Percentiles rank a stretch among this genome's conserved stretches.
These are phyloP conservation scores for Brasenia schreberi DNA, from an alignment of 164 flowering plant species.

Conservation along the genomic window DNA sequence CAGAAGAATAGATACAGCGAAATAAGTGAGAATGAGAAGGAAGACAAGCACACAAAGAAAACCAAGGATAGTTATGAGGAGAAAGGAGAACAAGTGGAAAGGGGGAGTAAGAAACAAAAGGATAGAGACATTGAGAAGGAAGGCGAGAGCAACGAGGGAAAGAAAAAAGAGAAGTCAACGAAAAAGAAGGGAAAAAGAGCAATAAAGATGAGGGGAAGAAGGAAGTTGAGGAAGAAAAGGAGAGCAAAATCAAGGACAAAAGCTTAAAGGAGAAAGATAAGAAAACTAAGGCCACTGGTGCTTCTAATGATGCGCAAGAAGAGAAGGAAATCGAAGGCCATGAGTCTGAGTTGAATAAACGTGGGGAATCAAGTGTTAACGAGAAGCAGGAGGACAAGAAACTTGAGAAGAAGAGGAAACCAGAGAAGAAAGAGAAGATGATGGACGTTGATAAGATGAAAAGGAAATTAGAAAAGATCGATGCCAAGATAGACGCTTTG, in stretches of 20 bases:
- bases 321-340: constrained; percentile 7
- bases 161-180: neutral
- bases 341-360: constrained; percentile 4
- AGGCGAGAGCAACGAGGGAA: neutral
- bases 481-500: constrained; percentile 28
- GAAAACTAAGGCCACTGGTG: neutral
- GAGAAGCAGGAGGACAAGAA: constrained; percentile 15
- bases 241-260: constrained; percentile 2
- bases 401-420: constrained; percentile 23
- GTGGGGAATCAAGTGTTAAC: constrained; percentile 4
- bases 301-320: neutral
- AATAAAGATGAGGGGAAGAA: constrained; percentile 1
- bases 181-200: constrained; percentile 6
- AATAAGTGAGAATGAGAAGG: neutral
- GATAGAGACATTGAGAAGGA: constrained; percentile 1
- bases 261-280: constrained; percentile 1
- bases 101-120: constrained; percentile 2
- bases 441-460: constrained; percentile 26
- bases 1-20: no score
- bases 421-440: constrained; percentile 22
- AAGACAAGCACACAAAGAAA: neutral
- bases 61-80: constrained; percentile 2
- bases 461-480: constrained; percentile 32
- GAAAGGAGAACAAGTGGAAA: neutral
- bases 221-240: neutral